Conservation (phyloP, 2,329 filamentous ascomycete genomes). For the Arthrobotrys megalospora region DNA sequence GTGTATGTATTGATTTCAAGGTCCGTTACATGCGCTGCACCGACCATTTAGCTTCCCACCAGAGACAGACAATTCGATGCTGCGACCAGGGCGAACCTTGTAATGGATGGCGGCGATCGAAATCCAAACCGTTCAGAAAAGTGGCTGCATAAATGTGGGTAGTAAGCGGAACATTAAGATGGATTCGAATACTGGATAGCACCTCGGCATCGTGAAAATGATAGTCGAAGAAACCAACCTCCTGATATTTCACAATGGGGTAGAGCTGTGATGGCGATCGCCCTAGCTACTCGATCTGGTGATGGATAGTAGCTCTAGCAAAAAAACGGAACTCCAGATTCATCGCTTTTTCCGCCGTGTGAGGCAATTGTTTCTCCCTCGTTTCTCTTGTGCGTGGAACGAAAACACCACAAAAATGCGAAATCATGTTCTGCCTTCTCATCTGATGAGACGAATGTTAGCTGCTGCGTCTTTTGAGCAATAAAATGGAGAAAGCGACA, state of each 20-base stretch:
- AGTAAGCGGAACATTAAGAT: conserved; percentile 38
- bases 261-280: conserved; percentile 23
- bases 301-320: conserved; percentile 16
- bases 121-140: conserved; percentile 20
- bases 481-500: conserved; percentile 57
- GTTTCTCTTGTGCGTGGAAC: conserved; percentile 16
- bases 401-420: conserved; percentile 43
- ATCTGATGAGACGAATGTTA: conserved; percentile 32
- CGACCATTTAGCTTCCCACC: conserved; percentile 49
- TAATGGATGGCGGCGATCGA: conserved; percentile 56
- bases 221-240: conserved; percentile 36
- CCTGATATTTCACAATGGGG: conserved; percentile 32
- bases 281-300: conserved; percentile 40
- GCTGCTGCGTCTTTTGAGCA: conserved; percentile 58
- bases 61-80: conserved; percentile 54
- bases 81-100: conserved; percentile 46
- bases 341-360: conserved; percentile 27
- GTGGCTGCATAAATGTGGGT: conserved; percentile 31
- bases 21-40: conserved; percentile 54
- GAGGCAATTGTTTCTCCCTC: conserved; percentile 61
- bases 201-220: conserved; percentile 37
- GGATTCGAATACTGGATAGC: conserved; percentile 10
- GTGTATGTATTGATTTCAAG: conserved; percentile 38
- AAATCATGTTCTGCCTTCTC: conserved; percentile 41
- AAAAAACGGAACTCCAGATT: conserved; percentile 7